phyloP scores from a whole-genome alignment of 73 alveolate genomes.

The Breviolum minutum region DNA sequence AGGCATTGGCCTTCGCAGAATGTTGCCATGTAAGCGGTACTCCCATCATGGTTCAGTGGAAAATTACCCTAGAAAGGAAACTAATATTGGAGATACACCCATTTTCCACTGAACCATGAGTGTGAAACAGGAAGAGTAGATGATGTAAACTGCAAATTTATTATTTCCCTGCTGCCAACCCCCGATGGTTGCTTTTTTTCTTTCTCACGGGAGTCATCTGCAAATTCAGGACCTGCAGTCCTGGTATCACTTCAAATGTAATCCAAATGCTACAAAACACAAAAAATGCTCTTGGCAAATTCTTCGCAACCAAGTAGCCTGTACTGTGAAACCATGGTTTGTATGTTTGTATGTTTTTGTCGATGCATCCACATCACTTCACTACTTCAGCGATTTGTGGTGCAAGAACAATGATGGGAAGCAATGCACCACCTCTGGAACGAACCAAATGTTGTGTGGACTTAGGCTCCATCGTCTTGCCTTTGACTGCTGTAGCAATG shows the following conservation, averaged over 20 bases:
- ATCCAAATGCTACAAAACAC: neutral
- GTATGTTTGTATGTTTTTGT: neutral
- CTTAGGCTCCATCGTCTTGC: slow-evolving; percentile 64
- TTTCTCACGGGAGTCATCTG: too few species aligned
- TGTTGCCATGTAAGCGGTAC: neutral
- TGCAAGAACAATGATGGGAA: slow-evolving; percentile 75
- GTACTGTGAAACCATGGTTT: neutral
- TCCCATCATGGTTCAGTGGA: neutral
- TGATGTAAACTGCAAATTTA: too few species aligned
- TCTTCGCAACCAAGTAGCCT: too few species aligned
- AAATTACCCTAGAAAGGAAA: neutral
- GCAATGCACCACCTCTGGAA: slow-evolving; percentile 60
- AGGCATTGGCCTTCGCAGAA: neutral
- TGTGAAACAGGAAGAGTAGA: too few species aligned
- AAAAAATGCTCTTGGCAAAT: neutral
- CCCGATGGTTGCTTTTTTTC: too few species aligned
- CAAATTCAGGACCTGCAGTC: too few species aligned
- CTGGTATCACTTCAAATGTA: neutral
- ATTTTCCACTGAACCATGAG: too few species aligned
- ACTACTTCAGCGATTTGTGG: slow-evolving; percentile 82
- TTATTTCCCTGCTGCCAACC: too few species aligned
- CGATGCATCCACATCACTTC: neutral
- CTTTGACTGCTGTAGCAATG: slow-evolving; percentile 22
- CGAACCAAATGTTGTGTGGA: slow-evolving; percentile 93
- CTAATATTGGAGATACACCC: neutral